Conservation (phyloP, 108 stramenopile species). For the Stephanodiscus minutulus region DNA sequence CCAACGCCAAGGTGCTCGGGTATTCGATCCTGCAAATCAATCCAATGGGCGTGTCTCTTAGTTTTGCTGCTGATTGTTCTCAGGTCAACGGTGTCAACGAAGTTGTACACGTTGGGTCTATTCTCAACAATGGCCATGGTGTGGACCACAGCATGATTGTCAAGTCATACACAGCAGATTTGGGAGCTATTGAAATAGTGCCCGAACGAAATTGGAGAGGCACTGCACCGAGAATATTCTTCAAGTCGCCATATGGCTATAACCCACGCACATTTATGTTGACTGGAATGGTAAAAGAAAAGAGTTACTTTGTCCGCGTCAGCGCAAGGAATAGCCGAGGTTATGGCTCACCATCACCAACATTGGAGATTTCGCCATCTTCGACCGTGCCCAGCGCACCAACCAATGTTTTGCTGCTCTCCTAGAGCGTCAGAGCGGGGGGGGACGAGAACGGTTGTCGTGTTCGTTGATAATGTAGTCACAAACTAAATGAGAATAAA, state of each 20-base stretch:
- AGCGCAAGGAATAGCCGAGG: slow-evolving; percentile 41
- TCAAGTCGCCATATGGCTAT: slow-evolving; percentile 33
- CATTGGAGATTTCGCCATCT: slow-evolving; percentile 11
- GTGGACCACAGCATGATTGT: slow-evolving; percentile 39
- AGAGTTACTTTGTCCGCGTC: slow-evolving; percentile 29
- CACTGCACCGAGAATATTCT: slow-evolving; percentile 37
- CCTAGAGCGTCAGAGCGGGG: not conserved
- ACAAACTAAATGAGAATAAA: too few relatives aligned
- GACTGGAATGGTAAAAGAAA: slow-evolving; percentile 23
- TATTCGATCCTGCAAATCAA: slow-evolving; percentile 26
- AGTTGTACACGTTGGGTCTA: slow-evolving; percentile 24
- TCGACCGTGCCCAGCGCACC: slow-evolving; percentile 38
- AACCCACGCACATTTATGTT: slow-evolving; percentile 18
- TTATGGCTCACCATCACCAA: slow-evolving; percentile 34
- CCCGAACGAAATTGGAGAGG: slow-evolving; percentile 53
- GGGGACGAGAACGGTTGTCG: not conserved
- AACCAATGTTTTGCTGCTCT: slow-evolving; percentile 10
- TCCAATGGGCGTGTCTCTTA: not conserved
- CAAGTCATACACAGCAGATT: slow-evolving; percentile 37
- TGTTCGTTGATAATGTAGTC: too few relatives aligned
- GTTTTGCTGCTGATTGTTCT: slow-evolving; percentile 25
- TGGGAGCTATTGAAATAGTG: slow-evolving; percentile 20
- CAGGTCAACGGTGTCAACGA: slow-evolving; percentile 23
- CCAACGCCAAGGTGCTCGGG: slow-evolving; percentile 13
- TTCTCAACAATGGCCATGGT: slow-evolving; percentile 17